These are phyloP conservation scores for Drosera capensis DNA, from an alignment of 148 eudicot species.

Conservation along the genomic window DNA sequence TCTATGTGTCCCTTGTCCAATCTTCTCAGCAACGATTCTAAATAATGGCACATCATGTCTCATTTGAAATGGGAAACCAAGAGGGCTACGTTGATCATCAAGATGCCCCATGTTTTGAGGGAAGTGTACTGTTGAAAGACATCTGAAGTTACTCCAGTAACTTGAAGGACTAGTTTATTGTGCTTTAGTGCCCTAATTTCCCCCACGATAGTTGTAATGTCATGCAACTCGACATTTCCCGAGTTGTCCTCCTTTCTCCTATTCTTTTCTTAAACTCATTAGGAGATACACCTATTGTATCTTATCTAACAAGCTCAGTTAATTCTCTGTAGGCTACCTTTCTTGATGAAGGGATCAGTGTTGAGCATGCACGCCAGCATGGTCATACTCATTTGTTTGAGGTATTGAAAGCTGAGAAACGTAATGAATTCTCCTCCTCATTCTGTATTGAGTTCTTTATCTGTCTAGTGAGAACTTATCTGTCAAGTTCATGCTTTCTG, in stretches of 20 bases:
- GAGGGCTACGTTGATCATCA: too few relatives aligned
- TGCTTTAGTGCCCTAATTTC: too few relatives aligned
- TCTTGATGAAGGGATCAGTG: slow-evolving; percentile 51
- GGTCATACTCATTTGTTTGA: slow-evolving; percentile 90
- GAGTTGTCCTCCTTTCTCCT: not conserved
- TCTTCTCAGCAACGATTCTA: not conserved
- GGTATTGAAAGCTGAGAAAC: slow-evolving; percentile 23
- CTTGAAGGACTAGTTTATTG: too few relatives aligned
- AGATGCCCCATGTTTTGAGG: too few relatives aligned
- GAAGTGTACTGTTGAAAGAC: too few relatives aligned
- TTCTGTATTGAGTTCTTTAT: not conserved
- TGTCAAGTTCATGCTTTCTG: too few relatives aligned
- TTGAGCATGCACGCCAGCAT: slow-evolving; percentile 80
- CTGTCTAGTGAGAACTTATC: not conserved
- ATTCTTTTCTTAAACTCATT: not conserved
- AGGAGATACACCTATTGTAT: not conserved
- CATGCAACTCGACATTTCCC: not conserved
- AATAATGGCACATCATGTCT: too few relatives aligned
- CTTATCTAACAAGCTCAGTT: slow-evolving; percentile 2
- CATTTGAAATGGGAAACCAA: too few relatives aligned
- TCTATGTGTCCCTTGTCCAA: not conserved
- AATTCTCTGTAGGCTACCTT: slow-evolving; percentile 62
- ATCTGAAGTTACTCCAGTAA: too few relatives aligned
- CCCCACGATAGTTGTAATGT: too few relatives aligned
- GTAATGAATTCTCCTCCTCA: not conserved